Percentiles rank a stretch among this genome's conserved stretches.
Conservation (phyloP, 176 grass and related monocot genomes). For the Puccinellia tenuiflora region DNA sequence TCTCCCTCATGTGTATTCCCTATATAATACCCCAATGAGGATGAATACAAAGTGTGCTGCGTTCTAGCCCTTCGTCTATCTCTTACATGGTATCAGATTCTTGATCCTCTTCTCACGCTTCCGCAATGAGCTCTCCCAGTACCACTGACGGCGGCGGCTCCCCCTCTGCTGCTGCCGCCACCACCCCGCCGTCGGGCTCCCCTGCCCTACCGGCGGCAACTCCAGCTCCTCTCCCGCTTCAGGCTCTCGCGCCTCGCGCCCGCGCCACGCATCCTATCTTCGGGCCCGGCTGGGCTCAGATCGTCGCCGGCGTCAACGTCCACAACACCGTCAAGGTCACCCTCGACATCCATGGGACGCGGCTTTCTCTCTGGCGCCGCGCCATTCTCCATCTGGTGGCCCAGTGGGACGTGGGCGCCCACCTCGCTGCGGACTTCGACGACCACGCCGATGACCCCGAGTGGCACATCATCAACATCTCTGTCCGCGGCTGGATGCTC, state of each 20-base stretch:
- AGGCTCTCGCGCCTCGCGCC: accelerated
- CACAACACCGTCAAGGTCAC: background rate
- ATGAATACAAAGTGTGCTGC: too few relatives aligned
- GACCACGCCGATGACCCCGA: background rate
- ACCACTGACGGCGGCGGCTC: too few relatives aligned
- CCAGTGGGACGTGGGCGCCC: background rate
- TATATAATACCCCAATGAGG: too few relatives aligned
- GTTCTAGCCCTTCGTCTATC: too few relatives aligned
- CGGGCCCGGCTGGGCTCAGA: background rate
- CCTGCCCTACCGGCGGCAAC: too few relatives aligned
- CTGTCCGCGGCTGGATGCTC: background rate
- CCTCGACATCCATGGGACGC: background rate
- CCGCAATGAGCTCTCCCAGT: too few relatives aligned
- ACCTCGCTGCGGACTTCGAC: background rate
- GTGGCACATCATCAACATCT: background rate
- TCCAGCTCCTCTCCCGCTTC: background rate
- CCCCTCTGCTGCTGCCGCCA: too few relatives aligned
- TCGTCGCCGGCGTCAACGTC: background rate
- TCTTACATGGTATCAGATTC: too few relatives aligned
- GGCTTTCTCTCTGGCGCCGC: background rate
- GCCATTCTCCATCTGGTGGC: background rate
- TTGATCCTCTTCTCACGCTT: too few relatives aligned
- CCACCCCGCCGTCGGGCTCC: too few relatives aligned
- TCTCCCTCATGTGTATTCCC: too few relatives aligned
- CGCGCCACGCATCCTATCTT: background rate